phyloP scores from a whole-genome alignment of 257 asterid species.

The Ocimum tenuiflorum region DNA sequence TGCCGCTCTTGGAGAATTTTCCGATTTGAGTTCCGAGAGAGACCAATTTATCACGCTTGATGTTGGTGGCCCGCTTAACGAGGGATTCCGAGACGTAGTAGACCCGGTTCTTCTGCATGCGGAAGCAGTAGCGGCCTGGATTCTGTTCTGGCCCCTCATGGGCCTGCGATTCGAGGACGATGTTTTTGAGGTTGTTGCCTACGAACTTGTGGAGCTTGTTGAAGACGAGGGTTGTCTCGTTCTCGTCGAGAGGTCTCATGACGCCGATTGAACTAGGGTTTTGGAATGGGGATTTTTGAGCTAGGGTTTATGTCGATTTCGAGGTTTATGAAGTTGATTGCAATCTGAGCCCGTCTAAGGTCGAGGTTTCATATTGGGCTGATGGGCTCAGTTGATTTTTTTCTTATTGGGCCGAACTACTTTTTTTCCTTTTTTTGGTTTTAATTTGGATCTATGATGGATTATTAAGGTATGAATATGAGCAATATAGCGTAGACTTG shows the following conservation, averaged over 20 bases:
- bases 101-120: conserved; percentile 70
- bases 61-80: conserved; percentile 73
- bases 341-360: neutral
- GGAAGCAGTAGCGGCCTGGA: conserved; percentile 82
- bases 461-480: no score
- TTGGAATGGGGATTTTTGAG: neutral
- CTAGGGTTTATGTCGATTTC: conserved; percentile 10
- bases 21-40: conserved; percentile 80
- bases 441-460: no score
- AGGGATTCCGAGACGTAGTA: conserved; percentile 80
- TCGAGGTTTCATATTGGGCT: neutral
- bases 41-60: conserved; percentile 70
- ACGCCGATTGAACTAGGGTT: conserved; percentile 11
- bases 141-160: conserved; percentile 71
- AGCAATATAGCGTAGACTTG: no score
- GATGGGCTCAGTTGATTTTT: neutral
- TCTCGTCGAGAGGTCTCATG: conserved; percentile 84
- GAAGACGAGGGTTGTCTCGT: conserved; percentile 73
- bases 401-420: no score
- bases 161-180: conserved; percentile 64
- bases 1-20: conserved; percentile 66
- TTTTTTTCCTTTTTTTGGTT: no score
- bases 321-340: neutral
- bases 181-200: conserved; percentile 65
- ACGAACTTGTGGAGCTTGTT: conserved; percentile 83